These are phyloP conservation scores for Cyclotella baltica DNA, from an alignment of 108 stramenopile genomes.

Conservation along the genomic window DNA sequence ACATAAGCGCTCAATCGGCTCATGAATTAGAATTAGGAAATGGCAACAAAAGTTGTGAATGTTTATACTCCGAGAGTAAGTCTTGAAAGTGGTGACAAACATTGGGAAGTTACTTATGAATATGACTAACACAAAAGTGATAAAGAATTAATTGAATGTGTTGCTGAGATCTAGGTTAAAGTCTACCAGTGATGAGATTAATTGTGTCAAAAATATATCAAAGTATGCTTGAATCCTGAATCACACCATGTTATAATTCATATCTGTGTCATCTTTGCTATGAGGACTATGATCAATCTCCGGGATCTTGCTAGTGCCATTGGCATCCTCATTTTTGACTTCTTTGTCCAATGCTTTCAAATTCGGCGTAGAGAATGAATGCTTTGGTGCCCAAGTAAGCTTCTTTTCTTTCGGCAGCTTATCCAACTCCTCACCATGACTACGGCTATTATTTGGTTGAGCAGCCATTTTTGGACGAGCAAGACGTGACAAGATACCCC, in stretches of 20 bases:
- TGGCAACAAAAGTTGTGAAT: too few species aligned
- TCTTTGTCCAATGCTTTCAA: slow-evolving; percentile 16
- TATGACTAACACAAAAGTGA: too few species aligned
- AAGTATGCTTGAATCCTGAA: neutral
- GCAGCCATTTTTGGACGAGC: slow-evolving; percentile 25
- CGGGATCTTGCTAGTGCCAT: neutral
- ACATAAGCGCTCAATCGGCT: too few species aligned
- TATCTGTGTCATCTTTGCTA: slow-evolving; percentile 15
- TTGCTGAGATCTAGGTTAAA: too few species aligned
- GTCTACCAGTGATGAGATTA: too few species aligned
- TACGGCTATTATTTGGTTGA: too few species aligned
- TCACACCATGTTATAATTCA: slow-evolving; percentile 3
- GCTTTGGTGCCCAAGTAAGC: neutral
- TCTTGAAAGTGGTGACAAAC: too few species aligned
- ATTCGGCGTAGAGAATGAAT: slow-evolving; percentile 36
- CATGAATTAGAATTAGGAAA: too few species aligned
- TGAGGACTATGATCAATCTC: neutral
- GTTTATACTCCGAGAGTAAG: too few species aligned
- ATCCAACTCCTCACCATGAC: slow-evolving; percentile 36
- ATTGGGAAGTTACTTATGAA: too few species aligned
- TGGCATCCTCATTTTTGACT: neutral
- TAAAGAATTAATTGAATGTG: too few species aligned
- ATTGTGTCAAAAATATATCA: too few species aligned
- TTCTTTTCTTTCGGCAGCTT: slow-evolving; percentile 14
- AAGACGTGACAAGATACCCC: slow-evolving; percentile 49